Conservation (phyloP, 2,329 filamentous ascomycete genomes). For the Alternaria triticimaculans region DNA sequence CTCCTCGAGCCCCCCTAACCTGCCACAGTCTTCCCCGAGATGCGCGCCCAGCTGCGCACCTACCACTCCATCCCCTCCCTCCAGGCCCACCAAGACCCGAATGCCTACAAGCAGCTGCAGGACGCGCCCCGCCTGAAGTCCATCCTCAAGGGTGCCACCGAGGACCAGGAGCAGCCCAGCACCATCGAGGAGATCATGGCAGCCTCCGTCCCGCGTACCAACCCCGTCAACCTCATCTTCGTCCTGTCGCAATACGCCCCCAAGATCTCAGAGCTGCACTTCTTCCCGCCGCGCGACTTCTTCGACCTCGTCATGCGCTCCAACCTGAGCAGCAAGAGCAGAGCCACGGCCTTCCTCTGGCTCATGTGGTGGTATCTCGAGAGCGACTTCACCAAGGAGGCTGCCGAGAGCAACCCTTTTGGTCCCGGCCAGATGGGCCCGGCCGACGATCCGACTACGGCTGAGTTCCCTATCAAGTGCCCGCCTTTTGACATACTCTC, state of each 20-base stretch:
- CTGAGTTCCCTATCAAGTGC: conserved; percentile 62
- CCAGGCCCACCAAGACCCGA: conserved; percentile 91
- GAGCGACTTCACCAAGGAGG: conserved; percentile 89
- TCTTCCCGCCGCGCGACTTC: conserved; percentile 84
- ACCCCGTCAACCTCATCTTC: conserved; percentile 97
- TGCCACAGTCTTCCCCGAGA: conserved; percentile 89
- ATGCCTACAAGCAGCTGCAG: conserved; percentile 96
- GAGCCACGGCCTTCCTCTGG: conserved; percentile 91
- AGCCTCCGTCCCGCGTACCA: conserved; percentile 76
- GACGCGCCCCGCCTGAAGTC: conserved; percentile 96
- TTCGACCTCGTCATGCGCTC: conserved; percentile 96
- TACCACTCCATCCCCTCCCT: conserved; percentile 98
- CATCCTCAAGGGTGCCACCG: conserved; percentile 94
- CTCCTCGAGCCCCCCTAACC: background rate
- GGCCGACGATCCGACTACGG: conserved; percentile 45
- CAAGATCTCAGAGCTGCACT: conserved; percentile 92
- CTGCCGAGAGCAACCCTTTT: conserved; percentile 89
- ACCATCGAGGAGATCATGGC: conserved; percentile 83
- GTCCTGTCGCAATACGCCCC: conserved; percentile 88
- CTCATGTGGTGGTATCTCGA: conserved; percentile 99
- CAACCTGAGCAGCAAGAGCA: conserved; percentile 78
- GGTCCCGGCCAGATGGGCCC: conserved; percentile 61
- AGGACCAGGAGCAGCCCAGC: conserved; percentile 85
- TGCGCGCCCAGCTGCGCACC: conserved; percentile 95
- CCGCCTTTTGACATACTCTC: conserved; percentile 71